Evolutionary conservation across 306 rosid species (phyloP), one percentile per base, ranked within the genome.

Genomic region (Vicia sativa): DNA sequence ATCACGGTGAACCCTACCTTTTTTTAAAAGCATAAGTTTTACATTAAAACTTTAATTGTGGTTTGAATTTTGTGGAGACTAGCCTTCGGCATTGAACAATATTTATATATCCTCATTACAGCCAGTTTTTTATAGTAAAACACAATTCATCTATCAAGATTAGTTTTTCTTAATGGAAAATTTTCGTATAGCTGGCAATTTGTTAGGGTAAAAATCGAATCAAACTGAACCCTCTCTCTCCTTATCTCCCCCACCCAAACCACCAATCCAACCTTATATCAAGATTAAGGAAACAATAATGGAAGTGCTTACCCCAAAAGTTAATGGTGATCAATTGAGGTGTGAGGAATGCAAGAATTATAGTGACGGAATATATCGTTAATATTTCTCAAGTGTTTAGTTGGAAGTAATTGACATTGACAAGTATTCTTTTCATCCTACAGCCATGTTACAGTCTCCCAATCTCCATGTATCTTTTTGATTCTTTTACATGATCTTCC

Each of bases 41-140:
- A 48, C 62, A 66, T 42, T 42, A 66, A 56, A 21, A 9, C 6
- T 45, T 39, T 39, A 28, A 13, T 29, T 6, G 11, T 10, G 12
- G 44, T 28, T 42, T 70, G 67, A 31, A 69, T 38, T 69, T 41
- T 0, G 13, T 41, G 54, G 13, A 41, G 55, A 15, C 21, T 60
- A 57, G 34, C 62, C 9, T 49, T 11, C 46, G 41, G 59, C 46
- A 29, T 62, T 52, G 43, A 10, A 48, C 23, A 68, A 7, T 11
- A 29, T 1, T 29, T 49, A 29, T 11, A 25, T 46, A 37, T 38
- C 50, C 55, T 26, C 18, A 59, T 16, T 39, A 39, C 28, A 61
- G 26, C 11, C 12, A 44, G 60, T 65, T 58, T 35, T 37, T 31
- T 9, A 75, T 68, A 23, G 23, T 45, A 35, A 35, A 44, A 3